Evolutionary conservation across 805 yeast genomes (phyloP), one percentile per base, ranked within the genome.

Genomic region (Candida silvatica): DNA sequence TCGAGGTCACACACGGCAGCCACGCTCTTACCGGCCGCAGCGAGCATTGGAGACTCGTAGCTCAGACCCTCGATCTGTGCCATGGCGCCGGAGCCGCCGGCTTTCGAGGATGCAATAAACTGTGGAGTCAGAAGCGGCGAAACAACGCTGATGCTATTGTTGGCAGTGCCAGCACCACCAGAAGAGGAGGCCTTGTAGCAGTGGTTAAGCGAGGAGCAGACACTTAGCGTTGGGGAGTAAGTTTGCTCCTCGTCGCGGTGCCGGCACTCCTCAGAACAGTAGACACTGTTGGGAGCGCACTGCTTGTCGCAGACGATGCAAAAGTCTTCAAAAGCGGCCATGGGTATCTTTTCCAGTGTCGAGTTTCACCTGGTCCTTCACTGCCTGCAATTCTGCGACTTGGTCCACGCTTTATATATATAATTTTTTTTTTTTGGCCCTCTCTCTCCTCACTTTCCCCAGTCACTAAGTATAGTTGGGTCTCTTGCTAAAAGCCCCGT

Each of bases 291-390:
- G 4, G 52, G 39, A 4, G 50, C 31, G 32, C 61, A 56, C 20
- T 54, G 42, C 39, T 54, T 51, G 35, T 58, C 64, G 44, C 64
- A 58, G 17, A 58, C 57, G 20, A 58, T 39, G 38, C 64, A 58
- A 45, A 51, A 58, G 34, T 58, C 64, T 42, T 58, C 52, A 40
- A 58, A 58, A 6, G 64, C 62, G 28, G 71, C 58, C 71, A 67
- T 66, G 31, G n/a, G n/a, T n/a, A n/a, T n/a, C n/a, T n/a, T n/a
- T n/a, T n/a, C n/a, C n/a, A n/a, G n/a, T n/a, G n/a, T n/a, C n/a
- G n/a, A n/a, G n/a, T n/a, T n/a, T n/a, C n/a, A n/a, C n/a, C n/a
- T n/a, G n/a, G n/a, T n/a, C n/a, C n/a, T n/a, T n/a, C n/a, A n/a
- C n/a, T n/a, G n/a, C n/a, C n/a, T n/a, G n/a, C n/a, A n/a, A n/a